These are phyloP conservation scores for Agapanthus africanus DNA, from an alignment of 106 monocot genomes.

Conservation along the genomic window DNA sequence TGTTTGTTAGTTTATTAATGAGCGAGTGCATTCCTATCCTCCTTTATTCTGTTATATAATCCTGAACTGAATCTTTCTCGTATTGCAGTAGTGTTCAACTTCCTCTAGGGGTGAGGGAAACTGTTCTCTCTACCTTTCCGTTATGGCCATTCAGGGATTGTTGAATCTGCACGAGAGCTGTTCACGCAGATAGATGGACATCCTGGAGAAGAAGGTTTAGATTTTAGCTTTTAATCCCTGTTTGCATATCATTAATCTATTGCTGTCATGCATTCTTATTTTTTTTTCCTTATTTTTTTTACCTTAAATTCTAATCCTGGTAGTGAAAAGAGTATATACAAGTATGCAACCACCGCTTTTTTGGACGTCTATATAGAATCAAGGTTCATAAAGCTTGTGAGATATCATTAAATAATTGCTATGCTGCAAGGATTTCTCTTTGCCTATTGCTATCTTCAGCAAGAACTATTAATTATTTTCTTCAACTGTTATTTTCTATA, in stretches of 20 bases:
- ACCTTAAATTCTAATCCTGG: too few species aligned
- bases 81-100: constrained; percentile 54
- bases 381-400: too few species aligned
- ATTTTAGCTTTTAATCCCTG: not conserved
- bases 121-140: constrained; percentile 67
- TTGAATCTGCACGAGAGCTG: constrained; percentile 86
- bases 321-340: too few species aligned
- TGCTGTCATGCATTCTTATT: too few species aligned
- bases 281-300: too few species aligned
- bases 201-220: constrained; percentile 28
- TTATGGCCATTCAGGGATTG: constrained; percentile 96
- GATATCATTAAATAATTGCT: too few species aligned
- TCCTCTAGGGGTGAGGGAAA: constrained; percentile 28
- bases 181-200: constrained; percentile 77
- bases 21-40: not conserved
- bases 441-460: too few species aligned
- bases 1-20: not conserved
- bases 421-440: too few species aligned
- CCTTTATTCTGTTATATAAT: not conserved
- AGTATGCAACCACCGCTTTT: too few species aligned
- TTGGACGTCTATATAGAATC: too few species aligned
- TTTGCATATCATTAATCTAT: not conserved
- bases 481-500: too few species aligned
- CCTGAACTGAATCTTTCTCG: not conserved
- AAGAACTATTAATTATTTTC: too few species aligned